These are phyloP conservation scores for Pichia sp. DNA, from an alignment of 1,139 yeast genomes.

Conservation along the genomic window DNA sequence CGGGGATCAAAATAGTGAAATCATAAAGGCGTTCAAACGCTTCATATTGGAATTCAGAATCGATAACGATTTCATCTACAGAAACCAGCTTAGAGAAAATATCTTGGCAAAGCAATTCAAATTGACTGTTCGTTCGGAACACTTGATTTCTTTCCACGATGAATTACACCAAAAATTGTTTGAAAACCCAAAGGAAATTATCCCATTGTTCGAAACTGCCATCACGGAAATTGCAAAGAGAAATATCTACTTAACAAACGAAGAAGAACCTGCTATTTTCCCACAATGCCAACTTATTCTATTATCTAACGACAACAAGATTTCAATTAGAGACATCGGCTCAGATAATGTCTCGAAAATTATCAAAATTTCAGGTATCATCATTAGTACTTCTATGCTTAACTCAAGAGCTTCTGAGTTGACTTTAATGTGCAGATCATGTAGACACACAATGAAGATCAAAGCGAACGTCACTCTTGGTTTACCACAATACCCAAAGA, in stretches of 20 bases:
- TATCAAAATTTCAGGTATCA: constrained; percentile 89
- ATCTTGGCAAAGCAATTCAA: constrained; percentile 73
- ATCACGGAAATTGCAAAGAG: constrained; percentile 88
- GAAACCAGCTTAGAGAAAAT: constrained; percentile 91
- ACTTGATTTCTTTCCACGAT: constrained; percentile 84
- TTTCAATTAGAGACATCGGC: constrained; percentile 78
- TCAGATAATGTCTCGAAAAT: constrained; percentile 88
- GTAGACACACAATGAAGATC: constrained; percentile 75
- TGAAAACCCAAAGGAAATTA: constrained; percentile 87
- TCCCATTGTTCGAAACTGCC: constrained; percentile 87
- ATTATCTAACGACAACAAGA: constrained; percentile 67
- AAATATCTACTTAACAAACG: constrained; percentile 61
- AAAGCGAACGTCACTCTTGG: constrained; percentile 76
- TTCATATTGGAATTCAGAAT: constrained; percentile 86
- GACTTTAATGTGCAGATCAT: constrained; percentile 83
- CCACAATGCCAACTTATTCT: constrained; percentile 85
- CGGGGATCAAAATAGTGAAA: constrained; percentile 70
- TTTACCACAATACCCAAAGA: constrained; percentile 71
- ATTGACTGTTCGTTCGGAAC: constrained; percentile 77
- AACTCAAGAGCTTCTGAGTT: constrained; percentile 85
- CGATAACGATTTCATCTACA: constrained; percentile 78
- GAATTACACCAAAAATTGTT: constrained; percentile 79
- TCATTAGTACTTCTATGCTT: constrained; percentile 88
- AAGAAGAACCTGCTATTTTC: constrained; percentile 55
- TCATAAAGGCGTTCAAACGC: constrained; percentile 74